These are phyloP conservation scores for Saccharomyces hybrid DNA, from an alignment of 1,139 yeast genomes.

Conservation along the genomic window DNA sequence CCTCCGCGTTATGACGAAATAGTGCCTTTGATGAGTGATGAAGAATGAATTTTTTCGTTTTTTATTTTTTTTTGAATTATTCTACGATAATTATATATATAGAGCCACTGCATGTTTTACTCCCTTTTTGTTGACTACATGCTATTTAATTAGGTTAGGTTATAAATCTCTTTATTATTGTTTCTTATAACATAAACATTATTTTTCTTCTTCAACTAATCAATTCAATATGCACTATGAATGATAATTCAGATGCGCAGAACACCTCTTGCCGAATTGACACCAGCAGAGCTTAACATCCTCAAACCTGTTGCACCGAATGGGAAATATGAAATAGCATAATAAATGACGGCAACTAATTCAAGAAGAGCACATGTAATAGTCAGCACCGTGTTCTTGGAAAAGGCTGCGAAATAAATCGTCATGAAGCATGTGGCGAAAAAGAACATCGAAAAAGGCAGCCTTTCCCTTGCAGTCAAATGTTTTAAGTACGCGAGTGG, in stretches of 20 bases:
- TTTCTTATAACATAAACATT: neutral
- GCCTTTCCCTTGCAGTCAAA: conserved; percentile 62
- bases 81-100: neutral
- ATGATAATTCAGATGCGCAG: conserved; percentile 21
- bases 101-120: neutral
- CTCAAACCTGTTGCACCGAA: conserved; percentile 86
- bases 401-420: conserved; percentile 46
- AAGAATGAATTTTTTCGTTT: conserved; percentile 1
- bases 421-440: conserved; percentile 68
- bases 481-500: conserved; percentile 74
- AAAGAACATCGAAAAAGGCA: conserved; percentile 73
- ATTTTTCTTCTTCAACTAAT: neutral
- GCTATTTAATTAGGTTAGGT: neutral
- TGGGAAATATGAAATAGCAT: conserved; percentile 88
- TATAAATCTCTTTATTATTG: neutral
- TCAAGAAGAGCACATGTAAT: conserved; percentile 69
- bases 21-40: conserved; percentile 13
- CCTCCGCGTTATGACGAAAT: conserved; percentile 23
- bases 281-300: conserved; percentile 69
- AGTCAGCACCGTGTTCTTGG: conserved; percentile 68
- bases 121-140: neutral
- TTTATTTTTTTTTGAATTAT: neutral
- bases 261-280: conserved; percentile 52
- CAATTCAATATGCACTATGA: neutral
- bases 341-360: conserved; percentile 77